A percentile compares a stretch with the other conserved stretches of the same genome.
Evolutionary conservation across 768 basidiomycete genomes (phyloP).

Genomic region (Pleurotus tuoliensis): DNA sequence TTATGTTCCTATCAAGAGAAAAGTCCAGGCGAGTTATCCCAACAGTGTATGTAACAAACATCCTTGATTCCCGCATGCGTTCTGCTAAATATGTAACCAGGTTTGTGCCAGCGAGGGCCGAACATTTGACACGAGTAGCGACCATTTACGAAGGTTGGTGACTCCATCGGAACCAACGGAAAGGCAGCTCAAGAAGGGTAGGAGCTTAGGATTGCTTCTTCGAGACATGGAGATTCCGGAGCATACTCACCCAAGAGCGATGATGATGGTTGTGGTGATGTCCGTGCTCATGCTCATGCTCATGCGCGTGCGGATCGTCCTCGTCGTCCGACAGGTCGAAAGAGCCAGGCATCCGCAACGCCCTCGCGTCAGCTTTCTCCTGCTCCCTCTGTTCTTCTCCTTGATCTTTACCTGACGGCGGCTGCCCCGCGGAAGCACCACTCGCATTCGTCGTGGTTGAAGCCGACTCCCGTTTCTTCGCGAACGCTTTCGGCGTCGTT

Average conservation of each 20-base stretch:
- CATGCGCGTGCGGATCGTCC: neutral
- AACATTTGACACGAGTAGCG: too few relatives aligned
- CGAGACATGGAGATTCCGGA: slow-evolving; percentile 19
- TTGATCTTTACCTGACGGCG: neutral
- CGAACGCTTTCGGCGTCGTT: neutral
- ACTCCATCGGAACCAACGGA: too few relatives aligned
- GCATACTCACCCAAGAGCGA: slow-evolving; percentile 26
- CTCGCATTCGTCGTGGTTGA: neutral
- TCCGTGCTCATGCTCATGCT: slow-evolving; percentile 6
- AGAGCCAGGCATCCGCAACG: slow-evolving; percentile 49
- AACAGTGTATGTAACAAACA: too few relatives aligned
- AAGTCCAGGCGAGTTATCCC: too few relatives aligned
- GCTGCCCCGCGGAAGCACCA: neutral
- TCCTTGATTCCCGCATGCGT: too few relatives aligned
- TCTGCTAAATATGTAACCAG: too few relatives aligned
- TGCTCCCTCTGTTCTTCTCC: slow-evolving; percentile 14
- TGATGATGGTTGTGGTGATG: slow-evolving; percentile 4
- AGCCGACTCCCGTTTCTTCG: too few relatives aligned
- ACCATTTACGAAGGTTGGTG: too few relatives aligned
- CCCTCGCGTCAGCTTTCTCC: slow-evolving; percentile 16
- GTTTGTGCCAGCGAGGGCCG: too few relatives aligned
- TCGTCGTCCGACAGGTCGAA: slow-evolving; percentile 29
- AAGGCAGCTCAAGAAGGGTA: too few relatives aligned
- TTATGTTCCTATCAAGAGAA: too few relatives aligned
- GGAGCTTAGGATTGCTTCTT: too few relatives aligned